Evolutionary conservation across 305 asterid genomes (phyloP).

Genomic region (Salvia sclarea): DNA sequence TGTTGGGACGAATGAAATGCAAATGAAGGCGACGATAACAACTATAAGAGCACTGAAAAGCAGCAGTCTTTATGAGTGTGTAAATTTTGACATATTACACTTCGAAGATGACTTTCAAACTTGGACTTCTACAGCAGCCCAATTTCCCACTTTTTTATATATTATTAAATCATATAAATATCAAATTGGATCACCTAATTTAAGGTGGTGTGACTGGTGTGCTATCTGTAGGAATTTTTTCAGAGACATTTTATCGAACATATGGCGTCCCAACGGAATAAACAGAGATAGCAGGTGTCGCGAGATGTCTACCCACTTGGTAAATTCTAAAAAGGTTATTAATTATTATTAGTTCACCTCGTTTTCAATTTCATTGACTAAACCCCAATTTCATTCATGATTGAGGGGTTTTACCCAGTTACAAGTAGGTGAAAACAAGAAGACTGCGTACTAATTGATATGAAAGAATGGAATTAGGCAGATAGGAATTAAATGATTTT

Average conservation of each 20-base stretch:
- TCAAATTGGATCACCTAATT: background rate
- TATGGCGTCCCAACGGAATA: too few species aligned
- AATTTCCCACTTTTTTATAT: background rate
- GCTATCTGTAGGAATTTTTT: background rate
- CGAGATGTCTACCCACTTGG: too few species aligned
- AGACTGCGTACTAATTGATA: too few species aligned
- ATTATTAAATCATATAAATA: background rate
- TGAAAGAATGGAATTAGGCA: too few species aligned
- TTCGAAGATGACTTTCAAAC: conserved; percentile 13
- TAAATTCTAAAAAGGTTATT: too few species aligned
- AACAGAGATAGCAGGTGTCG: too few species aligned
- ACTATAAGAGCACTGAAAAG: background rate
- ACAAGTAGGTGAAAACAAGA: too few species aligned
- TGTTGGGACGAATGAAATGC: conserved; percentile 10
- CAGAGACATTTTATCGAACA: background rate
- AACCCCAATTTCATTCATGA: too few species aligned
- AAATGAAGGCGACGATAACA: conserved; percentile 25
- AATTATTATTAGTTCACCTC: too few species aligned
- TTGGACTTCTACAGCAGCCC: background rate
- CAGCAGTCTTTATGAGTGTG: conserved; percentile 14
- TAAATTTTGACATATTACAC: conserved; percentile 28
- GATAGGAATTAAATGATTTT: too few species aligned
- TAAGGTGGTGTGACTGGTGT: background rate
- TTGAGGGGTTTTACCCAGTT: too few species aligned
- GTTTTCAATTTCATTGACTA: too few species aligned